A percentile compares a stretch with the other conserved stretches of the same genome.
Evolutionary conservation across 306 rosid genomes (phyloP).

Genomic region (Quercus parvula): DNA sequence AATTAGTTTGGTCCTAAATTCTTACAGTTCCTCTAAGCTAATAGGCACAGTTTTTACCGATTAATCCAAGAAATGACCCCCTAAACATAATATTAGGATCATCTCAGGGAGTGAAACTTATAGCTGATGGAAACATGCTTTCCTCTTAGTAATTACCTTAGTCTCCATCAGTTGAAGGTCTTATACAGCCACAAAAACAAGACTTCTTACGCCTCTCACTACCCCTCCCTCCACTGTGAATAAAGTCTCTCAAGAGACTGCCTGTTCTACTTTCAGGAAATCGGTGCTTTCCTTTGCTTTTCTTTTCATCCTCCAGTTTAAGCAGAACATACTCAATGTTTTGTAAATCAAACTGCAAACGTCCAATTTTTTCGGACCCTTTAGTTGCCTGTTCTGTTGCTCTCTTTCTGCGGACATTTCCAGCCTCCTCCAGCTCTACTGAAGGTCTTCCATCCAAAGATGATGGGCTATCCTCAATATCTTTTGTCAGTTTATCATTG

Average conservation of each 20-base stretch:
- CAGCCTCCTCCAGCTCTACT: slow-evolving; percentile 49
- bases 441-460: slow-evolving; percentile 34
- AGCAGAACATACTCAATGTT: slow-evolving; percentile 68
- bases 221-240: slow-evolving; percentile 53
- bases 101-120: slow-evolving; percentile 19
- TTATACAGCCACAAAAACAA: slow-evolving; percentile 68
- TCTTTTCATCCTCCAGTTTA: slow-evolving; percentile 65
- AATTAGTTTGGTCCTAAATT: slow-evolving; percentile 29
- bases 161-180: slow-evolving; percentile 61
- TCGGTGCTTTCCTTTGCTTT: slow-evolving; percentile 49
- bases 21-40: slow-evolving; percentile 17
- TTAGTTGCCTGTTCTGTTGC: slow-evolving; percentile 64
- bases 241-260: slow-evolving; percentile 68
- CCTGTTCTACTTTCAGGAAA: slow-evolving; percentile 66
- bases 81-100: slow-evolving; percentile 30
- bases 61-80: slow-evolving; percentile 30
- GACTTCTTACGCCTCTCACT: slow-evolving; percentile 50
- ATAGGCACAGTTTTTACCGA: slow-evolving; percentile 9
- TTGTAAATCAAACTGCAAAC: slow-evolving; percentile 84
- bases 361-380: slow-evolving; percentile 74
- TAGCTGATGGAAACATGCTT: slow-evolving; percentile 23
- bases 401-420: slow-evolving; percentile 38
- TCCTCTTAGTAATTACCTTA: slow-evolving; percentile 30
- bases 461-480: slow-evolving; percentile 47
- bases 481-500: slow-evolving; percentile 59